phyloP scores from a whole-genome alignment of 176 grass and related monocot genomes.

The Paspalum vaginatum region DNA sequence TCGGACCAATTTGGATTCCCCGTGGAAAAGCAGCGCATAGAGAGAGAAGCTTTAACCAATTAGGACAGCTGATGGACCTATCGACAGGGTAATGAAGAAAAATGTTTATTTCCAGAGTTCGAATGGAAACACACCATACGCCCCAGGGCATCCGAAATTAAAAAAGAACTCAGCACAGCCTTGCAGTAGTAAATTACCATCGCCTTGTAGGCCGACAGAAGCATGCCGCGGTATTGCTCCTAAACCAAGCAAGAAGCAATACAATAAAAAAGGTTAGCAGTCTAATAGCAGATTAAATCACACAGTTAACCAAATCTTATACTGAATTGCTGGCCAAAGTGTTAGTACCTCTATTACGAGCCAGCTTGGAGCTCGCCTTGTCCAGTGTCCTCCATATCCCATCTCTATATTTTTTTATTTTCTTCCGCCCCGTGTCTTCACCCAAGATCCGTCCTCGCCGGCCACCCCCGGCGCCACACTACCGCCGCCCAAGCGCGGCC shows the following conservation, averaged over 20 bases:
- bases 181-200: constrained; percentile 56
- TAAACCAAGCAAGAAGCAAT: constrained; percentile 43
- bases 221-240: constrained; percentile 49
- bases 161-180: background rate
- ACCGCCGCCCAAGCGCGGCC: too few relatives aligned
- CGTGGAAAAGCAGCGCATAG: constrained; percentile 72
- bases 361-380: constrained; percentile 69
- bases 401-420: too few relatives aligned
- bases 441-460: too few relatives aligned
- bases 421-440: too few relatives aligned
- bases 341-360: constrained; percentile 57
- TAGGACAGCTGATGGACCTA: constrained; percentile 60
- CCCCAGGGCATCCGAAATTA: background rate
- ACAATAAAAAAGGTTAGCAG: constrained; percentile 27
- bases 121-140: constrained; percentile 2
- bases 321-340: constrained; percentile 2
- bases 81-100: constrained; percentile 33
- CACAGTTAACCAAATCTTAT: background rate
- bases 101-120: background rate
- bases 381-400: too few relatives aligned
- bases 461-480: too few relatives aligned
- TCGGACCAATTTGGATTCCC: constrained; percentile 35
- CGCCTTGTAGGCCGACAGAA: constrained; percentile 67
- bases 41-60: constrained; percentile 73
- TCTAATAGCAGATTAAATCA: background rate